Evolutionary conservation across 805 yeast genomes (phyloP).

Genomic region (Barnettozyma pratensis): DNA sequence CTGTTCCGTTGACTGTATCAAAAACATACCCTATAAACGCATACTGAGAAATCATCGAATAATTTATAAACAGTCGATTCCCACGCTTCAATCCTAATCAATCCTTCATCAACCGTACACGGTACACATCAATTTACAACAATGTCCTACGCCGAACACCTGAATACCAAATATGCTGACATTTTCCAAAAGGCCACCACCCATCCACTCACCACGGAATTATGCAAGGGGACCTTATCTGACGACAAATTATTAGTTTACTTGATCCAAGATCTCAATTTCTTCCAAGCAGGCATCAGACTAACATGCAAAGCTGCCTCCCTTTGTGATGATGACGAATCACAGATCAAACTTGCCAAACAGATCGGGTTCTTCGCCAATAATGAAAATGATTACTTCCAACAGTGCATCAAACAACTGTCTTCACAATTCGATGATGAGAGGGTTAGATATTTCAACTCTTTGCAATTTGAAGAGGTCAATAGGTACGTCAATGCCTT

Average conservation of each 20-base stretch:
- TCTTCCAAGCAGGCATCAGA: conserved; percentile 38
- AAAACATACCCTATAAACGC: too few species aligned
- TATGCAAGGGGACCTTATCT: conserved; percentile 41
- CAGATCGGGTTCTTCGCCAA: conserved; percentile 46
- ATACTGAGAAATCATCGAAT: too few species aligned
- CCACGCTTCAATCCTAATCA: too few species aligned
- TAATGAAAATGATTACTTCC: conserved; percentile 45
- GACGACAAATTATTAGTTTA: conserved; percentile 39
- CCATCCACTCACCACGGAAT: conserved; percentile 25
- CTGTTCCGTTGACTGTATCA: too few species aligned
- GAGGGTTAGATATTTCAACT: conserved; percentile 15
- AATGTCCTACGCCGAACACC: conserved; percentile 8
- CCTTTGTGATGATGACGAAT: conserved; percentile 33
- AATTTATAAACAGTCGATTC: too few species aligned
- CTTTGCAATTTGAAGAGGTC: conserved; percentile 29
- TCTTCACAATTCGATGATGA: conserved; percentile 10
- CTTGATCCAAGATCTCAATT: conserved; percentile 43
- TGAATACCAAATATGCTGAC: conserved; percentile 1
- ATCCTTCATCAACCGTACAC: too few species aligned
- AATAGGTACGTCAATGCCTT: conserved; percentile 33
- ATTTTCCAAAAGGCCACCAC: conserved; percentile 12
- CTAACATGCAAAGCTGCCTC: conserved; percentile 41
- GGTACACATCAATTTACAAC: neutral
- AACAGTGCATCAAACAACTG: conserved; percentile 27
- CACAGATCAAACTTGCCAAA: conserved; percentile 39